phyloP scores from a whole-genome alignment of 331 rosid genomes.

The Rhamnella rubrinervis region DNA sequence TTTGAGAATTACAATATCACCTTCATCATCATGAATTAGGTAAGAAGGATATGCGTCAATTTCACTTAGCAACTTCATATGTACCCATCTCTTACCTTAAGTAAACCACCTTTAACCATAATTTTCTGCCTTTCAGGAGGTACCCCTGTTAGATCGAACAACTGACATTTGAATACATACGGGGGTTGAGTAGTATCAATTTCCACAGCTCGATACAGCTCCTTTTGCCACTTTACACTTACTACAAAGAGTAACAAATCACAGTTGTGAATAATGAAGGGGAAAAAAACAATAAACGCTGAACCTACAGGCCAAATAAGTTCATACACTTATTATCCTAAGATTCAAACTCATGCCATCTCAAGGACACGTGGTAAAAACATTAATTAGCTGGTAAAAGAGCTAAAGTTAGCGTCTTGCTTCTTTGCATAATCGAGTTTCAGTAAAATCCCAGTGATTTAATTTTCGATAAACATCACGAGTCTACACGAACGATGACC shows the following conservation, averaged over 20 bases:
- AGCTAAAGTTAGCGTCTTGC: neutral
- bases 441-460: neutral
- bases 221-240: slow-evolving; percentile 94
- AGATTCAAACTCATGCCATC: neutral
- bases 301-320: neutral
- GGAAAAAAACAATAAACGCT: neutral
- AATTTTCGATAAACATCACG: too few species aligned
- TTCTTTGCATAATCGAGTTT: neutral
- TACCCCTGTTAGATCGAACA: slow-evolving; percentile 90
- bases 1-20: neutral
- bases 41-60: neutral
- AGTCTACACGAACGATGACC: too few species aligned
- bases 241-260: slow-evolving; percentile 41
- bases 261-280: slow-evolving; percentile 15
- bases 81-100: slow-evolving; percentile 58
- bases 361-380: neutral
- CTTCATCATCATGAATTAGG: slow-evolving; percentile 13
- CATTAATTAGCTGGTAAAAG: neutral
- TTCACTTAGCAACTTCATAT: slow-evolving; percentile 2
- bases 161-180: slow-evolving; percentile 87
- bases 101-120: slow-evolving; percentile 97
- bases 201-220: slow-evolving; percentile 73
- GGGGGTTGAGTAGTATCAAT: slow-evolving; percentile 88
- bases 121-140: slow-evolving; percentile 98
- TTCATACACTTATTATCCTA: neutral